A percentile compares a stretch with the other conserved stretches of the same genome.
phyloP scores from a whole-genome alignment of 2,329 filamentous ascomycete species.

The Aspergillus texensis region DNA sequence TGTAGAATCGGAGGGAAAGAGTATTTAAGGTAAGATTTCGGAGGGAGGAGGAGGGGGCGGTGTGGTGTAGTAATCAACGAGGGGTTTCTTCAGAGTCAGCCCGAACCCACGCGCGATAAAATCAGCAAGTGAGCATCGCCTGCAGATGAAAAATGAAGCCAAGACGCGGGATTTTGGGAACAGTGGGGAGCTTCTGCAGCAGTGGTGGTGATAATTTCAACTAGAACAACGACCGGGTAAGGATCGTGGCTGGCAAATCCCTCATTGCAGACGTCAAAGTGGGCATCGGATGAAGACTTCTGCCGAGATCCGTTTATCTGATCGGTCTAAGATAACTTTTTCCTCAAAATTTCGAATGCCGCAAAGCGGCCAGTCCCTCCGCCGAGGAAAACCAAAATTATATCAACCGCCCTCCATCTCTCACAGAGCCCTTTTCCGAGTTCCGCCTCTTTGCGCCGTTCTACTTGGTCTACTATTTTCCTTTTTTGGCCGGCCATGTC shows the following conservation, averaged over 20 bases:
- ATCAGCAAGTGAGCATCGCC: conserved; percentile 23
- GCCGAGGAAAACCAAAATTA: conserved; percentile 8
- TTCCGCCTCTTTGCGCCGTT: conserved; percentile 8
- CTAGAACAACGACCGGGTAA: conserved; percentile 15
- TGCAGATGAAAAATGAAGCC: conserved; percentile 21
- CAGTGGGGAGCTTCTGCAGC: conserved; percentile 12
- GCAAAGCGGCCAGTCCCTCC: background rate
- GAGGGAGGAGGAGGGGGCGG: conserved; percentile 19
- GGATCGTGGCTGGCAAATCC: conserved; percentile 17
- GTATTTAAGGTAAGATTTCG: conserved; percentile 3
- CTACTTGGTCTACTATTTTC: conserved; percentile 1
- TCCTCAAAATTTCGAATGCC: conserved; percentile 17
- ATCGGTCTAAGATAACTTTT: conserved; percentile 45
- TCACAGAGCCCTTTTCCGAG: background rate
- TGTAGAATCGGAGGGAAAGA: conserved; percentile 11
- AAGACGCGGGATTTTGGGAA: conserved; percentile 20
- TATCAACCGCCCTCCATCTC: conserved; percentile 9
- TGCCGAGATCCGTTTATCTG: conserved; percentile 48
- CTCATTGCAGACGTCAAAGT: conserved; percentile 19
- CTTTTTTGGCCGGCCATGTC: conserved; percentile 46
- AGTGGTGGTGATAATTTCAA: conserved; percentile 17
- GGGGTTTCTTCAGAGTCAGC: conserved; percentile 16
- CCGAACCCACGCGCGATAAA: conserved; percentile 22
- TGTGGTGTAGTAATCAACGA: conserved; percentile 22
- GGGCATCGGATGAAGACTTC: conserved; percentile 24